Evolutionary conservation across 495 filamentous ascomycete genomes (phyloP), one percentile per base, ranked within the genome.

Genomic region (Neurospora terricola): DNA sequence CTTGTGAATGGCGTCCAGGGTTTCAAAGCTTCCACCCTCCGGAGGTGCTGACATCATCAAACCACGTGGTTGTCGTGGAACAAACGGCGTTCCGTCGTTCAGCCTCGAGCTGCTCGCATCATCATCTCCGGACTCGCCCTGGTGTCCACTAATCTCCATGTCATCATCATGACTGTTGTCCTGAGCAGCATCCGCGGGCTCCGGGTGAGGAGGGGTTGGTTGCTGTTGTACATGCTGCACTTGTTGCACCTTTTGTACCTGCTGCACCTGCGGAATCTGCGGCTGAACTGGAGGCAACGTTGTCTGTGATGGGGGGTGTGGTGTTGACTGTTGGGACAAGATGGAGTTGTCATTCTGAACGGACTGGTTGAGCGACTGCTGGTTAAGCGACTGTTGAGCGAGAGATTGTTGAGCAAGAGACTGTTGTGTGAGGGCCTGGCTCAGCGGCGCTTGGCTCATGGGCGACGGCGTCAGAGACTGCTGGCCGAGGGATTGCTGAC

Each of bases 1-100:
- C 72, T 86, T 83, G 69, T 88, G 86, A 36, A 88, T 81, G 30
- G 85, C 84, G 38, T 88, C 86, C 34, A 88, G 82, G 3, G 85
- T 87, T 11, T 84, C 81, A 74, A 85, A 88, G 71, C 83, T 86
- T 9, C 87, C 87, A 5, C 85, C 85, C 73, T 87, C 85, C 10
- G 86, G 85, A 23, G 87, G 87, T 7, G 87, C 82, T 6, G 86
- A 85, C 86, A 88, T 88, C 78, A 82, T 80, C 34, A 72, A 34
- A 5, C 85, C 85, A 82, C 84, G 83, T 6, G 85, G 84, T 59
- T 81, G 75, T 14, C 81, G 81, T 6, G 83, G 83, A 16, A 85
- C 81, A 68, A 82, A 86, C 5, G 82, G 83, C 2, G 81, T 76
- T 16, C 79, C 81, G 30, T 83, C 84, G n/a, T 84, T 72, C 66